A percentile compares a stretch with the other conserved stretches of the same genome.
Evolutionary conservation across 2,329 filamentous ascomycete genomes (phyloP).

Genomic region (Colletotrichum paranaense): DNA sequence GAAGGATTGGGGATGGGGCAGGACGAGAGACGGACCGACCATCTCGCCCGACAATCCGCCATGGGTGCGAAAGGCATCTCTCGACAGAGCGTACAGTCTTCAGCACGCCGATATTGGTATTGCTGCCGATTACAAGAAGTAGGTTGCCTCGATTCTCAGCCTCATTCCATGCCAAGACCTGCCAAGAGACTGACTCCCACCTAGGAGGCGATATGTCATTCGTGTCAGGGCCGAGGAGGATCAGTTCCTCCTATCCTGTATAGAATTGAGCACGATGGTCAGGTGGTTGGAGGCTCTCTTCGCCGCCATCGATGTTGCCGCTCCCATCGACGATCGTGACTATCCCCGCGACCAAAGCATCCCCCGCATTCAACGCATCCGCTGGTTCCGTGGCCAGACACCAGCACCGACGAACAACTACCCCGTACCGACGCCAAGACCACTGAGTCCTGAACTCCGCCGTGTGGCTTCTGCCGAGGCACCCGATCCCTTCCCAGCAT

Average conservation of each 20-base stretch:
- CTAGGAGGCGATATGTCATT: conserved; percentile 72
- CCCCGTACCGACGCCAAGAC: conserved; percentile 32
- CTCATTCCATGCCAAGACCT: conserved; percentile 27
- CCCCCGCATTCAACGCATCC: conserved; percentile 65
- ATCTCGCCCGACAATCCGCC: conserved; percentile 62
- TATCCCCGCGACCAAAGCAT: conserved; percentile 72
- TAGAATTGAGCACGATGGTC: conserved; percentile 73
- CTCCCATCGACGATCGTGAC: conserved; percentile 76
- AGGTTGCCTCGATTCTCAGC: conserved; percentile 44
- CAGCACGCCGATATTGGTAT: conserved; percentile 81
- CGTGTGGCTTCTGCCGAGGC: conserved; percentile 11
- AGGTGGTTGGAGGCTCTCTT: conserved; percentile 76
- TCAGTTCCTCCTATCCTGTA: conserved; percentile 77
- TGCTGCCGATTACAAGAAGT: conserved; percentile 79
- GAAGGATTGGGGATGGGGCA: conserved; percentile 64
- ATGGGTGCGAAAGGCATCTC: conserved; percentile 63
- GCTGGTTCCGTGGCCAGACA: conserved; percentile 58
- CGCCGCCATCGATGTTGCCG: conserved; percentile 78
- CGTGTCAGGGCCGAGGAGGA: conserved; percentile 79
- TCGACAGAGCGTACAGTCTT: conserved; percentile 77
- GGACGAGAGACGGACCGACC: conserved; percentile 57
- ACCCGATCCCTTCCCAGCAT: conserved; percentile 20
- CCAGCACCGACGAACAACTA: conserved; percentile 42
- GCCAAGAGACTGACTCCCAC: conserved; percentile 31
- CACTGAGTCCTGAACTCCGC: conserved; percentile 15